Percentiles rank a stretch among this genome's conserved stretches.
phyloP scores from a whole-genome alignment of 441 rosid genomes.

The Bruguiera hainesii region DNA sequence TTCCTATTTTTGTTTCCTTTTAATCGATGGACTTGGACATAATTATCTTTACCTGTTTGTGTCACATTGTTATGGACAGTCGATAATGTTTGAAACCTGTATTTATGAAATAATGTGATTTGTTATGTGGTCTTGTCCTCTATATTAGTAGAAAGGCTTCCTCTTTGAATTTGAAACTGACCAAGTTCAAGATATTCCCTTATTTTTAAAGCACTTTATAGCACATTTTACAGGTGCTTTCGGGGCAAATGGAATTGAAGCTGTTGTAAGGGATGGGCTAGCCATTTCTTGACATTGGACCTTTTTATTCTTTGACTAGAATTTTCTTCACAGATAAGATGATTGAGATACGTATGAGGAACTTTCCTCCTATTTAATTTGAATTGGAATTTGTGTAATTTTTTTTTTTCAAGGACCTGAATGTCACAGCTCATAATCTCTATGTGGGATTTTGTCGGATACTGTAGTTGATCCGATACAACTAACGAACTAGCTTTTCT shows the following conservation, averaged over 20 bases:
- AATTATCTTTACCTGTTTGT: conserved; percentile 6
- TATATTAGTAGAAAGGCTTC: not conserved
- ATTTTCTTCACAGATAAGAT: no score
- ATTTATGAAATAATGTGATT: not conserved
- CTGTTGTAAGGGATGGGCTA: not conserved
- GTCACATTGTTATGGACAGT: not conserved
- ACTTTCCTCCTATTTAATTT: no score
- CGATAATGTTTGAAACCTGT: conserved; percentile 1
- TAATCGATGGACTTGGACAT: conserved; percentile 1
- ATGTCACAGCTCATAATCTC: no score
- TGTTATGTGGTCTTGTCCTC: not conserved
- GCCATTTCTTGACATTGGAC: not conserved
- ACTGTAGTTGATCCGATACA: no score
- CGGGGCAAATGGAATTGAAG: conserved; percentile 1
- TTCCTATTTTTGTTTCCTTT: no score
- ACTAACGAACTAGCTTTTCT: no score
- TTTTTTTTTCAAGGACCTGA: no score
- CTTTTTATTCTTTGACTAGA: not conserved
- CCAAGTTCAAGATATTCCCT: not conserved
- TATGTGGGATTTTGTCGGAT: no score
- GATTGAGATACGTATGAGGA: no score
- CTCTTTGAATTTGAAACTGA: not conserved
- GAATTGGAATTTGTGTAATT: no score
- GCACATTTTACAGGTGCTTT: conserved; percentile 1
- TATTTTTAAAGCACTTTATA: not conserved